Percentiles rank a stretch among this genome's conserved stretches.
Evolutionary conservation across 352 stramenopile species (phyloP).

Genomic region (Thalassiosira sp.): DNA sequence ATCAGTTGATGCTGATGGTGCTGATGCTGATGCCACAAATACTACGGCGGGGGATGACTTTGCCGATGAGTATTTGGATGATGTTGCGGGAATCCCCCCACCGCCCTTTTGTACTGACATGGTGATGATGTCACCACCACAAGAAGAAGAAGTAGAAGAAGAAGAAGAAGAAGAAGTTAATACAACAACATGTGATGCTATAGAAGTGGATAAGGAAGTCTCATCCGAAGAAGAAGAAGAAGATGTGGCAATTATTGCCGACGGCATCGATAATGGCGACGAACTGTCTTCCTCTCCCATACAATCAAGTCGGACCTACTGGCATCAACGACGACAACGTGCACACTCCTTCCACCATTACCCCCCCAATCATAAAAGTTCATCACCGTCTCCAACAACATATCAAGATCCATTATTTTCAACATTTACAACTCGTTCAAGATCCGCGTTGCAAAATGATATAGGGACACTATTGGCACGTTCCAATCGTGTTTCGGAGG

Average conservation of each 20-base stretch:
- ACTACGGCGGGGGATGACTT: too few relatives aligned
- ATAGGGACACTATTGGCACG: constrained; percentile 45
- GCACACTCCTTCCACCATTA: neutral
- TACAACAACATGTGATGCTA: neutral
- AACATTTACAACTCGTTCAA: constrained; percentile 17
- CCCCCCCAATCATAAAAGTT: neutral
- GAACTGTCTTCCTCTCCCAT: neutral
- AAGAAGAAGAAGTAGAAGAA: too few relatives aligned
- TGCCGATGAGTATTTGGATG: neutral
- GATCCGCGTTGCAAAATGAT: constrained; percentile 44
- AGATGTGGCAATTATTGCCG: neutral
- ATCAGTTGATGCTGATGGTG: too few relatives aligned
- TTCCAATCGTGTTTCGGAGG: constrained; percentile 33
- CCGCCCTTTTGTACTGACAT: neutral
- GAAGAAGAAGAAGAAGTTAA: neutral
- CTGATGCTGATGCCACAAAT: too few relatives aligned
- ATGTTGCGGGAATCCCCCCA: neutral
- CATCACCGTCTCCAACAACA: neutral
- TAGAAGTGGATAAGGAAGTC: neutral
- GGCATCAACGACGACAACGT: neutral
- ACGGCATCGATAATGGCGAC: neutral
- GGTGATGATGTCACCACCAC: too few relatives aligned
- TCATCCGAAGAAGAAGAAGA: neutral
- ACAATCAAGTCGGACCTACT: neutral
- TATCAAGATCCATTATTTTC: neutral